Evolutionary conservation across 305 asterid species (phyloP), one percentile per base, ranked within the genome.

Genomic region (Nicotiana rustica): DNA sequence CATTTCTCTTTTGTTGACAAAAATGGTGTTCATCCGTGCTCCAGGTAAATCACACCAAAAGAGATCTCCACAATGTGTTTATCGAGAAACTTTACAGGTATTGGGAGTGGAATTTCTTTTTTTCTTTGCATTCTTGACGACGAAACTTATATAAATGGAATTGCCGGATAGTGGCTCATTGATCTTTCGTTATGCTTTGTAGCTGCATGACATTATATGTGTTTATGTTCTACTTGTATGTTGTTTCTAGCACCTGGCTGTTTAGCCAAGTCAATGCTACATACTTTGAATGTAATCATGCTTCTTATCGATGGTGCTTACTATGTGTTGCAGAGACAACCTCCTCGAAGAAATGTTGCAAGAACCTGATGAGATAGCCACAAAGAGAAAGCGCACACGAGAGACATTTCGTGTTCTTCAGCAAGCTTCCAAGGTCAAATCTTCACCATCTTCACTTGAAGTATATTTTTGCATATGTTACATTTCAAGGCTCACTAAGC

Each of bases 31-130:
- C 1, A 83, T 87, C 79, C 59, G 56, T 83, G 78, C 36, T 66
- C 85, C 90, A 97, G 99, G 99, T 97, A 78, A 91, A 97, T 89
- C 99, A 95, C 82, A 93, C 99, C 68, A 97, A 93, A 84, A 86
- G 98, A 84, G 98, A 93, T 89, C 93, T 97, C 83, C 98, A 95
- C 86, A 95, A 95, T 61, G 91, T 95, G 78, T 95, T 95, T 87
- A 97, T 97, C 83, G 88, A 89, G 83, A 92, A 90, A 86, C 99
- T 97, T 81, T 97, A 97, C 97, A 93, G 99, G 99, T 93, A 91
- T 82, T 65, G 10, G 49, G 19, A 52, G 15, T 75, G 4, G 65
- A 52, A 15, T 52, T 52, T 52, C 9, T 75, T 75, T 52, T 47
- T 47, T 41, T 6, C 41, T 5, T 36, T 9, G 4, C 57, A 10